Evolutionary conservation across 371 early-diverging fungal species (phyloP).

Genomic region (Aphelidium insulamus): DNA sequence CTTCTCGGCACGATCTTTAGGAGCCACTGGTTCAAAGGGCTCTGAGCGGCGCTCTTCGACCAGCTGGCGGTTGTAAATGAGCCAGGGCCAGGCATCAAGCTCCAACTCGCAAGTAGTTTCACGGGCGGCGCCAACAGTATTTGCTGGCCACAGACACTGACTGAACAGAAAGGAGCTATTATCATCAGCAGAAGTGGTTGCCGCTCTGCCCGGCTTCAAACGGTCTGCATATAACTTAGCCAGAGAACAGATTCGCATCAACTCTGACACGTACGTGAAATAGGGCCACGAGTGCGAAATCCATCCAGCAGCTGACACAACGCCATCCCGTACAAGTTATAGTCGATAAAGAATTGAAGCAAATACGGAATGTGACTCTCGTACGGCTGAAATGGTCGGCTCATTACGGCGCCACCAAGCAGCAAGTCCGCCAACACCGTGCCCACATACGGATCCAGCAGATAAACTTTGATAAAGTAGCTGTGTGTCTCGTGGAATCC

Average conservation of each 20-base stretch:
- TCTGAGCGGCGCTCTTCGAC: slow-evolving; percentile 23
- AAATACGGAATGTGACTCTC: slow-evolving; percentile 74
- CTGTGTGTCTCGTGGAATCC: slow-evolving; percentile 45
- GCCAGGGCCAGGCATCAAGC: slow-evolving; percentile 30
- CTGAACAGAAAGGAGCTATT: slow-evolving; percentile 6
- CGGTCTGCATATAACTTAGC: too few species aligned
- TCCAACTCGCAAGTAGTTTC: slow-evolving; percentile 54
- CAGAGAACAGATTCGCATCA: neutral
- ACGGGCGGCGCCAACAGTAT: slow-evolving; percentile 4
- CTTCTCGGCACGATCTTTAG: slow-evolving; percentile 6
- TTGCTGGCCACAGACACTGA: slow-evolving; percentile 8
- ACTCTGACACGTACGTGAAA: slow-evolving; percentile 4
- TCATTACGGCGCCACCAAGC: slow-evolving; percentile 44
- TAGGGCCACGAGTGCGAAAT: too few species aligned
- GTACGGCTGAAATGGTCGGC: slow-evolving; percentile 34
- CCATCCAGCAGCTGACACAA: slow-evolving; percentile 26
- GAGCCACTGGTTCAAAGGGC: slow-evolving; percentile 1
- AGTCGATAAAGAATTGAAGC: slow-evolving; percentile 77
- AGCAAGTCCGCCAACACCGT: slow-evolving; percentile 32
- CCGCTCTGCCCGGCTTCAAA: too few species aligned
- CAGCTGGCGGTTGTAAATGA: slow-evolving; percentile 39
- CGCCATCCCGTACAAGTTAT: slow-evolving; percentile 82
- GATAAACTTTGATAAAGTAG: slow-evolving; percentile 48
- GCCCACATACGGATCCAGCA: slow-evolving; percentile 34
- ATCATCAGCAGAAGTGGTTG: too few species aligned